phyloP scores from a whole-genome alignment of 2,329 filamentous ascomycete species.

The Orbilia oligospora region DNA sequence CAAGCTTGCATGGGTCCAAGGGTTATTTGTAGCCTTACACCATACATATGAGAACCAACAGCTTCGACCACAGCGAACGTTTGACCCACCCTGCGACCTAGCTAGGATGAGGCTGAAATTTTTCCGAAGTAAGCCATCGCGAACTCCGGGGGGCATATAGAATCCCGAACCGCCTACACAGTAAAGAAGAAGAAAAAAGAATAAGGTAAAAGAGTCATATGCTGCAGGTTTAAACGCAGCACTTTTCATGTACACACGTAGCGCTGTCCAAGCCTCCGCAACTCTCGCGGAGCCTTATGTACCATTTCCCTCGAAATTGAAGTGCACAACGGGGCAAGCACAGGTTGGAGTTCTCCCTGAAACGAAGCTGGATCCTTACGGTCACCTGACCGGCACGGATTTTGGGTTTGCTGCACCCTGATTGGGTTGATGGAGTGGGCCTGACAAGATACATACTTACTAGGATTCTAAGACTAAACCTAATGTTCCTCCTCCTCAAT shows the following conservation, averaged over 20 bases:
- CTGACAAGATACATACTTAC: neutral
- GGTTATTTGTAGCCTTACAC: neutral
- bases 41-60: neutral
- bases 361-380: constrained; percentile 48
- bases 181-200: neutral
- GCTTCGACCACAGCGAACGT: constrained; percentile 35
- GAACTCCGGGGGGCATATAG: constrained; percentile 19
- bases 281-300: constrained; percentile 16
- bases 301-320: neutral
- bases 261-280: constrained; percentile 24
- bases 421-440: constrained; percentile 16
- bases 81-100: constrained; percentile 15
- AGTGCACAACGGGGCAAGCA: neutral
- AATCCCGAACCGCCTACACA: neutral
- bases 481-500: constrained; percentile 12
- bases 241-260: constrained; percentile 3
- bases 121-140: constrained; percentile 37
- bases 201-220: constrained; percentile 13
- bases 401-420: neutral
- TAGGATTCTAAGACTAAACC: neutral
- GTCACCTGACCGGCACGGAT: constrained; percentile 33
- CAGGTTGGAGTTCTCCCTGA: neutral
- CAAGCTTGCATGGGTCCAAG: constrained; percentile 28
- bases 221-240: neutral
- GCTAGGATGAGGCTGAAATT: constrained; percentile 25